Evolutionary conservation across 2,329 filamentous ascomycete genomes (phyloP).

Genomic region (Ascochyta koolunga): DNA sequence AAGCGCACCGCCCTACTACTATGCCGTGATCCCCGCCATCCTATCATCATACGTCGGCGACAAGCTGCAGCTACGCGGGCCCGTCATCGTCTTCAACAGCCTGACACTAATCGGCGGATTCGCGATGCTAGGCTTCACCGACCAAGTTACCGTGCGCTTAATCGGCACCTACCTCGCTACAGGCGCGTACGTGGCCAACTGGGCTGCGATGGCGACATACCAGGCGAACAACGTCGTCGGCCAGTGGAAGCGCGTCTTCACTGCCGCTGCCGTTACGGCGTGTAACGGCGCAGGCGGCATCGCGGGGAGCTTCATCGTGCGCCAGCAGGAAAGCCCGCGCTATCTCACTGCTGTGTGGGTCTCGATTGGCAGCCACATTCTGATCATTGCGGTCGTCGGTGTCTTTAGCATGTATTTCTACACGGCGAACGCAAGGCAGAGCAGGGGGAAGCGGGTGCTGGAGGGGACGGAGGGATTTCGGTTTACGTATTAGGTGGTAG

Average conservation of each 20-base stretch:
- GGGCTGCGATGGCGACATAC: slow-evolving; percentile 65
- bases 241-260: slow-evolving; percentile 70
- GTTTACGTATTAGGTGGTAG: slow-evolving; percentile 53
- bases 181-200: slow-evolving; percentile 71
- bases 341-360: slow-evolving; percentile 72
- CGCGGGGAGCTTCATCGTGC: slow-evolving; percentile 70
- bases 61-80: slow-evolving; percentile 63
- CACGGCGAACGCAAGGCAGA: slow-evolving; percentile 57
- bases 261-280: slow-evolving; percentile 65
- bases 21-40: slow-evolving; percentile 67
- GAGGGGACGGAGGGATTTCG: slow-evolving; percentile 57
- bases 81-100: slow-evolving; percentile 69
- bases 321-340: slow-evolving; percentile 64
- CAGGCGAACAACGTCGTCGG: slow-evolving; percentile 59
- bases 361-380: slow-evolving; percentile 64
- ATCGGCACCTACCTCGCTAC: slow-evolving; percentile 70
- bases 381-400: slow-evolving; percentile 62
- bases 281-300: slow-evolving; percentile 69
- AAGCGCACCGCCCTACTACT: slow-evolving; percentile 72
- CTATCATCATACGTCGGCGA: slow-evolving; percentile 69
- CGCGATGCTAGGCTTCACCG: slow-evolving; percentile 67
- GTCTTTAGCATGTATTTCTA: slow-evolving; percentile 62
- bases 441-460: slow-evolving; percentile 55
- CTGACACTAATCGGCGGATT: slow-evolving; percentile 67
- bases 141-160: slow-evolving; percentile 66